phyloP scores from a whole-genome alignment of 2,329 filamentous ascomycete genomes.

The Xylaria sp. region DNA sequence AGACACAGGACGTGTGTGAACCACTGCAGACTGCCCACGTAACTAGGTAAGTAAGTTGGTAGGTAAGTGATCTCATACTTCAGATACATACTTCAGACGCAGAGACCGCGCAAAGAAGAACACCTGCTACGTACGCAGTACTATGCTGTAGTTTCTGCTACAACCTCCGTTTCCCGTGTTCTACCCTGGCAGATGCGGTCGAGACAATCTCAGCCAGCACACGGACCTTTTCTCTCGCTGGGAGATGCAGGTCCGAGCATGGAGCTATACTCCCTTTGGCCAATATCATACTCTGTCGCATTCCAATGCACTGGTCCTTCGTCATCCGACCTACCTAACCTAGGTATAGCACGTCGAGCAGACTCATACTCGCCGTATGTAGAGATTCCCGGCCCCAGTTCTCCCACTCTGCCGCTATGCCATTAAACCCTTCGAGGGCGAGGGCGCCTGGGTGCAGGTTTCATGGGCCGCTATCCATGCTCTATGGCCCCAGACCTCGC shows the following conservation, averaged over 20 bases:
- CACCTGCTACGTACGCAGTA: no score
- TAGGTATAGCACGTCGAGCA: no score
- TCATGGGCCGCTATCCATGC: slow-evolving; percentile 35
- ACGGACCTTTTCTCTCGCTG: slow-evolving; percentile 24
- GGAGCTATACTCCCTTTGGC: slow-evolving; percentile 19
- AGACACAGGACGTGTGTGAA: no score
- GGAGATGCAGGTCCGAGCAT: slow-evolving; percentile 30
- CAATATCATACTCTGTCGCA: slow-evolving; percentile 20
- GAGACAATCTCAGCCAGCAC: slow-evolving; percentile 31
- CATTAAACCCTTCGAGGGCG: slow-evolving; percentile 27
- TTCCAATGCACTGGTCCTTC: slow-evolving; percentile 30
- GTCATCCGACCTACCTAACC: slow-evolving; percentile 29
- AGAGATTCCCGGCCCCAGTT: slow-evolving; percentile 22
- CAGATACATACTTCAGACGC: no score
- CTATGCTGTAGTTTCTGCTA: no score
- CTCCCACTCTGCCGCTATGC: slow-evolving; percentile 28
- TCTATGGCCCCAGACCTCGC: slow-evolving; percentile 5
- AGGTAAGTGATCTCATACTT: no score
- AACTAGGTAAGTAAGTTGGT: no score
- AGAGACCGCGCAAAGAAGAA: no score
- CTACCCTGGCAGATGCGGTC: slow-evolving; percentile 14
- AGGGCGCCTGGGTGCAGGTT: slow-evolving; percentile 38
- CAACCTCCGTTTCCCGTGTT: slow-evolving; percentile 12
- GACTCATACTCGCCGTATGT: slow-evolving; percentile 22
- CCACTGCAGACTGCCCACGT: no score